phyloP scores from a whole-genome alignment of 2,329 filamentous ascomycete genomes.

The Calonectria crousiana region DNA sequence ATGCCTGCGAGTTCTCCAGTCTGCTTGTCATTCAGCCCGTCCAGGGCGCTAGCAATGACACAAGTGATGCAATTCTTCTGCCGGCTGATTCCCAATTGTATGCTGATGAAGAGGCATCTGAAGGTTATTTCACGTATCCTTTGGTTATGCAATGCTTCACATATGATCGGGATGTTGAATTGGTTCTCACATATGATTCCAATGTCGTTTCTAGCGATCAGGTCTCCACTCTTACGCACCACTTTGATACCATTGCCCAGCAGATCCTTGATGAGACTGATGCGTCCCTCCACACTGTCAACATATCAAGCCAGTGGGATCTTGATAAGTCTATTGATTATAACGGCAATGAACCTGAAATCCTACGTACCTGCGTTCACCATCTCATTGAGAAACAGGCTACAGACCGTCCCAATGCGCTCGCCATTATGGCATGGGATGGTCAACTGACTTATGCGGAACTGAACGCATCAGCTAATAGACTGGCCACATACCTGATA shows the following conservation, averaged over 20 bases:
- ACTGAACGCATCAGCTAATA: conserved; percentile 13
- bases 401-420: neutral
- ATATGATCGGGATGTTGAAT: neutral
- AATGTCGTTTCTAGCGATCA: neutral
- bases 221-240: neutral
- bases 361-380: conserved; percentile 29
- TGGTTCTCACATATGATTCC: neutral
- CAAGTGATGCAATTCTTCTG: neutral
- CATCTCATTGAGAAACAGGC: conserved; percentile 29
- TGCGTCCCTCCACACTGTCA: neutral
- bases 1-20: conserved; percentile 6
- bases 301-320: neutral
- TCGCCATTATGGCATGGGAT: conserved; percentile 44
- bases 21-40: conserved; percentile 27
- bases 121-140: conserved; percentile 5
- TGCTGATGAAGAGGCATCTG: neutral
- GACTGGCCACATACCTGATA: conserved; percentile 18
- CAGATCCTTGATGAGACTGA: neutral
- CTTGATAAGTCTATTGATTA: neutral
- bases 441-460: conserved; percentile 37
- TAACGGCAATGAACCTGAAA: neutral
- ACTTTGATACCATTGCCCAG: neutral
- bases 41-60: neutral
- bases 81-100: conserved; percentile 21
- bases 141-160: conserved; percentile 5